Percentiles rank a stretch among this genome's conserved stretches.
These are phyloP conservation scores for Funneliformis geosporum DNA, from an alignment of 192 early-diverging fungal species.

Conservation along the genomic window DNA sequence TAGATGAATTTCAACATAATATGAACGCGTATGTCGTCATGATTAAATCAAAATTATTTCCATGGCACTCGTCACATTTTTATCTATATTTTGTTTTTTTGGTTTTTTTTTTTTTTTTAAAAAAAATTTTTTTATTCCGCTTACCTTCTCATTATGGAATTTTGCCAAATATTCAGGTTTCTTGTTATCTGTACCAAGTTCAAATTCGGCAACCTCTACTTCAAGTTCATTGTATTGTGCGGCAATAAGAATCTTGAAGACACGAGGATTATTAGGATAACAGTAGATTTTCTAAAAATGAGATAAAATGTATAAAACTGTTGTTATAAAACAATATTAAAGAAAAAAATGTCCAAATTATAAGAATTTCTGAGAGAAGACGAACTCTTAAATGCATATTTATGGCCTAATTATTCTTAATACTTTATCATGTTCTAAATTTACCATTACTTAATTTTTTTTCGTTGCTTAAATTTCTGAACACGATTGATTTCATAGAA, in stretches of 20 bases:
- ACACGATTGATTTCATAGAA: no score
- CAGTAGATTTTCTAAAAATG: conserved; percentile 55
- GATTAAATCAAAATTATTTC: neutral
- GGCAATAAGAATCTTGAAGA: conserved; percentile 62
- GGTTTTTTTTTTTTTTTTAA: no score
- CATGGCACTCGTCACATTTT: no score
- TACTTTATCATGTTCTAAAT: neutral
- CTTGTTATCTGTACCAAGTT: conserved; percentile 74
- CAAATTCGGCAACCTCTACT: conserved; percentile 65
- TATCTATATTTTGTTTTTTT: no score
- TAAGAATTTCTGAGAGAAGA: no score
- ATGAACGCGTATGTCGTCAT: neutral
- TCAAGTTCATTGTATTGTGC: conserved; percentile 80
- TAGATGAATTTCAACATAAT: neutral
- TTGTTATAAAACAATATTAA: neutral
- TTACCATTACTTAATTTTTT: neutral
- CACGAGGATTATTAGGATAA: conserved; percentile 73
- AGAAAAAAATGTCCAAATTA: no score
- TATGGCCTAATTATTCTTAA: no score
- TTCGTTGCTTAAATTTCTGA: no score
- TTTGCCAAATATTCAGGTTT: conserved; percentile 84
- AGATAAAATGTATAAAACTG: neutral
- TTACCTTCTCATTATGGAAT: conserved; percentile 83
- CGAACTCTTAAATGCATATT: no score
- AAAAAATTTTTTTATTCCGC: neutral